Base-by-base conservation (phyloP, 2,329 filamentous ascomycete genomes). In the Arthrobotrys megalospora region DNA sequence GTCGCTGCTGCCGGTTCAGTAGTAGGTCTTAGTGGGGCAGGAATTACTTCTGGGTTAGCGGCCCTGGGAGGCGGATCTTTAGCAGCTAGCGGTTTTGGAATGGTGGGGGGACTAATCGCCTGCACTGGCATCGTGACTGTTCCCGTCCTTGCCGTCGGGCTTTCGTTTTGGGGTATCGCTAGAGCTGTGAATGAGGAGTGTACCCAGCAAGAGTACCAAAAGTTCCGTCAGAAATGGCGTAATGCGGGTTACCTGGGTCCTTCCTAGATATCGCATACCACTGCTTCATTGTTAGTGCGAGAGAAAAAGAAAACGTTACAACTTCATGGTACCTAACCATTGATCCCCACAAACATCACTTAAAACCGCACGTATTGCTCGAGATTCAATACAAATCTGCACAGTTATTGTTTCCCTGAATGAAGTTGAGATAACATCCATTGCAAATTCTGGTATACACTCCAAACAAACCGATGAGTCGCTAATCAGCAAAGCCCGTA, bases 401-500 rank as follows among this genome's bases (percentile, higher is more conserved):
- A 45, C 2, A n/a, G 41, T 14, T 3, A 12, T 12, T 45, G 41
- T 45, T 45, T 16, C 12, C 41, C 2, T 48, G n/a, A 6, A 43
- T 60, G 10, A 43, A 60, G 55, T 43, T 4, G 55, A 60, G 55
- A 60, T 43, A 36, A 19, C 32, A 21, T 64, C 24, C 12, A 64
- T 64, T 64, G 21, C 45, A 48, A 64, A 45, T 34, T 48, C 41
- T 34, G 16, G 32, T 48, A 24, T 64, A 47, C 19, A 64, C 21
- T 21, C 34, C n/a, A n/a, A n/a, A 21, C 8, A 64, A 64, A 64
- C 43, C 21, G 60, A 48, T 48, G 43, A 64, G 34, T 48, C 60
- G 60, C 60, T 64, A 64, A 64, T 36, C 45, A 50, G 60, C 60
- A 64, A 64, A 50, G 41, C 45, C 32, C 34, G 41, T 64, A 38